Conservation (phyloP, 345 rosid genomes). For the Triadica sebifera region DNA sequence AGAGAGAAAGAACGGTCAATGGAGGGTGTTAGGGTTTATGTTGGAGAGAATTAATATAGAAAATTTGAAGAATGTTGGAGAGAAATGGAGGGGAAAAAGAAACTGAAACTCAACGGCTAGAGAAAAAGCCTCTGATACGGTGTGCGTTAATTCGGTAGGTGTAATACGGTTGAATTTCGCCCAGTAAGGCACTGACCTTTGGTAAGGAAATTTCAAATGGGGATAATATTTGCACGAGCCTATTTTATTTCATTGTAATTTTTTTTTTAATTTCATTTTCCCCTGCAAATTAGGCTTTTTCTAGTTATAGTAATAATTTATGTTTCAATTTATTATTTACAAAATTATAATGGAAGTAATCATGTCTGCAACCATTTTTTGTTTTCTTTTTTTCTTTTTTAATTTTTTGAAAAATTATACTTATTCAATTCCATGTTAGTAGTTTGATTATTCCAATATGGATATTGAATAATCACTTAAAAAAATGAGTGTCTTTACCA, state of each 20-base stretch:
- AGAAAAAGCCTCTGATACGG: background rate
- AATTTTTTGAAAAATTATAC: background rate
- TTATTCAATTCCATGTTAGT: too few relatives aligned
- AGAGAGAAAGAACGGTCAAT: background rate
- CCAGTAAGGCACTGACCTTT: too few relatives aligned
- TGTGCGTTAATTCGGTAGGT: background rate
- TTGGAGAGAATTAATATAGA: background rate
- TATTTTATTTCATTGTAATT: too few relatives aligned
- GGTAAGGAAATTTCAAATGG: too few relatives aligned
- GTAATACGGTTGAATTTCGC: background rate
- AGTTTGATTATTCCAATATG: too few relatives aligned
- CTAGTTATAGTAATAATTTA: background rate
- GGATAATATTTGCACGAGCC: background rate
- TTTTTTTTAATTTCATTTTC: background rate
- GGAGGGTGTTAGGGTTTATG: slow-evolving; percentile 2
- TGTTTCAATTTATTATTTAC: background rate
- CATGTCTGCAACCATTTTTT: background rate
- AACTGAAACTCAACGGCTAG: slow-evolving; percentile 22
- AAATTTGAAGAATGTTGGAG: background rate
- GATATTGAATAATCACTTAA: too few relatives aligned
- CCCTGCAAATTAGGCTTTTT: background rate
- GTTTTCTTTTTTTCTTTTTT: background rate
- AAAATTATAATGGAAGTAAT: background rate
- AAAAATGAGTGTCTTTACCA: too few relatives aligned
- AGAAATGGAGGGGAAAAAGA: slow-evolving; percentile 14